Conservation (phyloP, 2,329 filamentous ascomycete species). For the Chaetothyriales sp. region DNA sequence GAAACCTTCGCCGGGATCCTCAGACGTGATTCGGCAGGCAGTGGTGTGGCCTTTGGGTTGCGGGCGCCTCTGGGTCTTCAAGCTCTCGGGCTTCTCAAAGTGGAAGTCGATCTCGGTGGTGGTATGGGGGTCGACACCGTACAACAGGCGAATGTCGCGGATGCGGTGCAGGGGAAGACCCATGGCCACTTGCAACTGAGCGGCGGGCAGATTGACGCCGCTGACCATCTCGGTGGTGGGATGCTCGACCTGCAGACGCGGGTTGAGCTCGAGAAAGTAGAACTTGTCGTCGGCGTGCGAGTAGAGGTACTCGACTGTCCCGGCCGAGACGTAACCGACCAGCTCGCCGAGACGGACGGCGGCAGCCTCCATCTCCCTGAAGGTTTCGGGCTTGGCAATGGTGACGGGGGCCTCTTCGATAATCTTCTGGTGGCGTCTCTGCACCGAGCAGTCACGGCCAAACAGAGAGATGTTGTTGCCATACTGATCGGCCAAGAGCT, state of each 20-base stretch:
- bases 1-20: constrained; percentile 97
- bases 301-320: constrained; percentile 98
- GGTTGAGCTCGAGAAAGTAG: constrained; percentile 98
- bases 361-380: constrained; percentile 92
- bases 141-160: constrained; percentile 87
- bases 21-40: constrained; percentile 96
- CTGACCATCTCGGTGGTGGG: constrained; percentile 99
- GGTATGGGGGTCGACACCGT: constrained; percentile 84
- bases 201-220: constrained; percentile 90
- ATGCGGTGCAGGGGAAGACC: constrained; percentile 91
- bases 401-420: constrained; percentile 98
- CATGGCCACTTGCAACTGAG: constrained; percentile 98
- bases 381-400: constrained; percentile 76
- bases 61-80: constrained; percentile 73
- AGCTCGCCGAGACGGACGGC: constrained; percentile 86
- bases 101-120: constrained; percentile 87
- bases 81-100: constrained; percentile 75
- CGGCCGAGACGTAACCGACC: constrained; percentile 95
- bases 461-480: constrained; percentile 99
- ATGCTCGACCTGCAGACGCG: constrained; percentile 98
- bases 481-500: constrained; percentile 95
- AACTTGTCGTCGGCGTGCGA: constrained; percentile 97
- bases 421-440: constrained; percentile 97
- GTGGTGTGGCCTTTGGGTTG: constrained; percentile 94
- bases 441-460: constrained; percentile 95